phyloP scores from a whole-genome alignment of 345 rosid species.

The Populus euphratica region DNA sequence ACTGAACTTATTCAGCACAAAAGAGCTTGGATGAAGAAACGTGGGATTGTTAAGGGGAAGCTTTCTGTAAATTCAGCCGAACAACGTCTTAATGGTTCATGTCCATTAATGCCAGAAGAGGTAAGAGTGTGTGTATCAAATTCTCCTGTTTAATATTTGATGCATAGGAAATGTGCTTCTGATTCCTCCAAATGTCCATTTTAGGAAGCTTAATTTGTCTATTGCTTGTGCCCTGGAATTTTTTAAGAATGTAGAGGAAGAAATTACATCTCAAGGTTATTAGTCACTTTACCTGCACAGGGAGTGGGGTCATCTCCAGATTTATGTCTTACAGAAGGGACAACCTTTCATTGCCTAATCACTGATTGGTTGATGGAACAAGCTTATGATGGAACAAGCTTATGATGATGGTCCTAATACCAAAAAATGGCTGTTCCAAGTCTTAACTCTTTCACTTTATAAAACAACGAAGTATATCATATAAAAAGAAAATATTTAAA shows the following conservation, averaged over 20 bases:
- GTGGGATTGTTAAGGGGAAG: conserved; percentile 70
- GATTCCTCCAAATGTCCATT: not conserved
- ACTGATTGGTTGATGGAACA: not conserved
- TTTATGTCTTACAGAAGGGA: not conserved
- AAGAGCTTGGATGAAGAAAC: conserved; percentile 90
- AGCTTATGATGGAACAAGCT: not conserved
- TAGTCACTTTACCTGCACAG: not conserved
- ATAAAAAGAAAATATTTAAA: not conserved
- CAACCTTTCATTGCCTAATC: not conserved
- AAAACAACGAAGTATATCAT: not conserved
- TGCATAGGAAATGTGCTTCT: not conserved
- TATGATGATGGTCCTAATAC: not conserved
- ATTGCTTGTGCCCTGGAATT: not conserved
- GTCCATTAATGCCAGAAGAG: conserved; percentile 96
- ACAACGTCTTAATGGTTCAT: conserved; percentile 66
- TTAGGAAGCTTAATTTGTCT: not conserved
- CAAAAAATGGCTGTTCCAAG: conserved; percentile 1
- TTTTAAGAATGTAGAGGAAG: not conserved
- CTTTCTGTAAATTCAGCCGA: conserved; percentile 59
- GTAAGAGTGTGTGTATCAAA: conserved; percentile 32
- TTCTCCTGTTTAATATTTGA: not conserved
- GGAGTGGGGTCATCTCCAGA: not conserved
- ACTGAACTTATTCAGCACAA: conserved; percentile 92
- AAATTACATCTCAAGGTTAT: not conserved
- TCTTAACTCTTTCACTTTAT: not conserved